These are phyloP conservation scores for Nemania sp. DNA, from an alignment of 2,329 filamentous ascomycete genomes.

Conservation along the genomic window DNA sequence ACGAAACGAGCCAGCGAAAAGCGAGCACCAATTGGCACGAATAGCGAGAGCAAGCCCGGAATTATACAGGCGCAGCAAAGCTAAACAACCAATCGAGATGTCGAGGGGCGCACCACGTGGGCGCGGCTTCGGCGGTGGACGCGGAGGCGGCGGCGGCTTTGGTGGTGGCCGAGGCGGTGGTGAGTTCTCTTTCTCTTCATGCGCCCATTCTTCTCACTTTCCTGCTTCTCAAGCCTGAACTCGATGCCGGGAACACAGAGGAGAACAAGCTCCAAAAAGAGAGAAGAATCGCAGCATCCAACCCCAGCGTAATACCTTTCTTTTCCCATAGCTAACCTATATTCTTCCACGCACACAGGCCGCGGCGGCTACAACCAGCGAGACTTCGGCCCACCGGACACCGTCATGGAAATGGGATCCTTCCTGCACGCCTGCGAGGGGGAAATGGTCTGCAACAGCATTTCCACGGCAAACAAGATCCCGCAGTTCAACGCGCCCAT, in stretches of 20 bases:
- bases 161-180: constrained; percentile 29
- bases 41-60: too few relatives aligned
- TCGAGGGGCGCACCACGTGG: constrained; percentile 42
- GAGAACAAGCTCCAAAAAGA: background rate
- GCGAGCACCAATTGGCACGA: too few relatives aligned
- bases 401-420: constrained; percentile 75
- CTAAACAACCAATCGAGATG: constrained; percentile 26
- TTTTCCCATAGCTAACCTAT: constrained; percentile 10
- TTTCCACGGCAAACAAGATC: constrained; percentile 78
- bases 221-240: background rate
- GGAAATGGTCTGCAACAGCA: constrained; percentile 95
- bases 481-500: constrained; percentile 99
- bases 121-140: constrained; percentile 34
- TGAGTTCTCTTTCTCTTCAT: too few relatives aligned
- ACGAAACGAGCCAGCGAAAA: too few relatives aligned
- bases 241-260: too few relatives aligned
- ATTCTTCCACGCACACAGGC: constrained; percentile 25
- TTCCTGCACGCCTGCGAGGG: constrained; percentile 96
- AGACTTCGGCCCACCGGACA: constrained; percentile 41
- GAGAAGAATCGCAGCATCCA: too few relatives aligned
- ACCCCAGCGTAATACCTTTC: too few relatives aligned
- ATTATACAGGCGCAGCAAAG: too few relatives aligned
- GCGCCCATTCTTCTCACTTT: background rate
- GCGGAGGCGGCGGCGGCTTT: constrained; percentile 30
- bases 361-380: constrained; percentile 41